Evolutionary conservation across 805 yeast species (phyloP), one percentile per base, ranked within the genome.

Genomic region (Cyberlindnera veronae): DNA sequence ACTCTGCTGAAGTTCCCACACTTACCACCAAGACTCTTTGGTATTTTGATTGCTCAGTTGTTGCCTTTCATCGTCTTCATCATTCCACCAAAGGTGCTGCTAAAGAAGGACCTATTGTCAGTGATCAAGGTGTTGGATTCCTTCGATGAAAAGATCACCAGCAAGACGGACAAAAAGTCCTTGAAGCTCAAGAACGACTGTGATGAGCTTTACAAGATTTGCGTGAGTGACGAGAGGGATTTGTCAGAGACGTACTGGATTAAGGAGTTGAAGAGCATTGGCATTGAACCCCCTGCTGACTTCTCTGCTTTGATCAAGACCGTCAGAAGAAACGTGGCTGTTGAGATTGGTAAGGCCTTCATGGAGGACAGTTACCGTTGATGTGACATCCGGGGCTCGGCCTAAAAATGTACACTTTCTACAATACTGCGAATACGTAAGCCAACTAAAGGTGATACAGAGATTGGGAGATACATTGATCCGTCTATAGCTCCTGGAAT

Each of bases 1-100:
- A 59, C 63, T 29, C 57, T 79, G 12, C 55, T 82, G 19, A 63
- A 63, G 16, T 71, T 81, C 54, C 67, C 66, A 33, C 80, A 77
- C 50, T 54, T 81, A 39, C 84, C 84, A 9, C 61, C 61, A 27
- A 71, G 71, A 50, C 71, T 69, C 48, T 62, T 65, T 39, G 75
- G 79, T 9, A 62, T 76, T 14, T 61, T 79, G 29, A 51, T 78
- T 13, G 53, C 74, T n/a, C 76, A 77, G 41, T 50, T 76, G 13
- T 49, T 66, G 34, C 77, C 78, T 14, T 68, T 69, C 54, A 66
- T 66, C 54, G 44, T 42, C 23, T 49, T 51, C 18, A 34, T 32
- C 8, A 41, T 39, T 13, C 55, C 58, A 13, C 42, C 53, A 28
- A 49, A 52, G 23, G 48, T 55, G 6, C 21, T 55, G 19, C 19